Evolutionary conservation across 495 filamentous ascomycete genomes (phyloP).

Genomic region (Annulohypoxylon stygium): DNA sequence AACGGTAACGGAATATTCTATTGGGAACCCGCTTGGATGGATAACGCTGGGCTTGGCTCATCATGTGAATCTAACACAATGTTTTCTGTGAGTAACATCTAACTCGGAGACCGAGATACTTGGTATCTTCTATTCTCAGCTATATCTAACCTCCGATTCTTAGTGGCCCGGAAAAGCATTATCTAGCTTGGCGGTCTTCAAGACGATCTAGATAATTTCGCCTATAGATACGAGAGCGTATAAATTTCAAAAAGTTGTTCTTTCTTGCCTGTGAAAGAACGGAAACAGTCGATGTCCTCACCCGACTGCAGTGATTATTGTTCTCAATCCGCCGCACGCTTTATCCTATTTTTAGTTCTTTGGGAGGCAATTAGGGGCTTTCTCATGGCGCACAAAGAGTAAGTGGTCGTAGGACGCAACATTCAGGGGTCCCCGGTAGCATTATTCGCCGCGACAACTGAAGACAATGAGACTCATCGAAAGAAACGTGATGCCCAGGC

Average conservation of each 20-base stretch:
- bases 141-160: slow-evolving; percentile 13
- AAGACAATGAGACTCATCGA: slow-evolving; percentile 44
- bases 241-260: background rate
- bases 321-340: slow-evolving; percentile 19
- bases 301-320: slow-evolving; percentile 10
- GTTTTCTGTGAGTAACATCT: slow-evolving; percentile 52
- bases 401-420: slow-evolving; percentile 4
- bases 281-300: slow-evolving; percentile 12
- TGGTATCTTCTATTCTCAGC: background rate
- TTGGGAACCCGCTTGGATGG: slow-evolving; percentile 79
- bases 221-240: background rate
- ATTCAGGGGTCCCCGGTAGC: background rate
- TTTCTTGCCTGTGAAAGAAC: slow-evolving; percentile 23
- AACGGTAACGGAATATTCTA: slow-evolving; percentile 73
- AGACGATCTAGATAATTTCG: slow-evolving; percentile 32
- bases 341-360: slow-evolving; percentile 37
- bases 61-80: slow-evolving; percentile 63
- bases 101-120: background rate
- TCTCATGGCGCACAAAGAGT: slow-evolving; percentile 38
- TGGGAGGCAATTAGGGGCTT: slow-evolving; percentile 1
- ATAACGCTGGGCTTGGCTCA: slow-evolving; percentile 70
- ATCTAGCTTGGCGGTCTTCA: slow-evolving; percentile 48
- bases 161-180: slow-evolving; percentile 48
- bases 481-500: slow-evolving; percentile 20
- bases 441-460: slow-evolving; percentile 24